Conservation (phyloP, 2,329 filamentous ascomycete species). For the Aspergillus glaucus region DNA sequence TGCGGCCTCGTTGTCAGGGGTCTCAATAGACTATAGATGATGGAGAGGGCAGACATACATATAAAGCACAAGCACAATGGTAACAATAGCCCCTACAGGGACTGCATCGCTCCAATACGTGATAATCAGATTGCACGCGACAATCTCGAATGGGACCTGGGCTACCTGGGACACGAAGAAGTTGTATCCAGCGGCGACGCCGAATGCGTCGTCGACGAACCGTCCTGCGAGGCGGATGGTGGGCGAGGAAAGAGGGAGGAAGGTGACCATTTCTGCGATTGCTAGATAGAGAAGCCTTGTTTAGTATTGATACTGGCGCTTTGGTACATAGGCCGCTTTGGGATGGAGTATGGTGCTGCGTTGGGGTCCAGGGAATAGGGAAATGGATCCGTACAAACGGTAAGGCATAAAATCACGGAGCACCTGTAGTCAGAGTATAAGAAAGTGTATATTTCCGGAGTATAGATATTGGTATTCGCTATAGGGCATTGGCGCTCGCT, state of each 20-base stretch:
- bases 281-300: neutral
- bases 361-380: slow-evolving; percentile 2
- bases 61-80: slow-evolving; percentile 41
- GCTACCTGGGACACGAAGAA: slow-evolving; percentile 48
- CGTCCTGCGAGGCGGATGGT: slow-evolving; percentile 43
- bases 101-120: slow-evolving; percentile 45
- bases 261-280: slow-evolving; percentile 46
- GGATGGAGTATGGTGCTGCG: slow-evolving; percentile 3
- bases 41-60: slow-evolving; percentile 21
- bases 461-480: neutral
- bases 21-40: neutral
- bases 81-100: slow-evolving; percentile 42
- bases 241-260: slow-evolving; percentile 41
- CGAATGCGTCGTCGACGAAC: slow-evolving; percentile 45
- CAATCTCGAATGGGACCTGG: slow-evolving; percentile 48
- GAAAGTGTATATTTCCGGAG: slow-evolving; percentile 13
- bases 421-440: slow-evolving; percentile 36
- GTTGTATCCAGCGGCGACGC: slow-evolving; percentile 44
- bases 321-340: slow-evolving; percentile 7
- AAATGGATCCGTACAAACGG: slow-evolving; percentile 35
- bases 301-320: neutral
- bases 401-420: slow-evolving; percentile 40
- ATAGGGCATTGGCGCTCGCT: neutral
- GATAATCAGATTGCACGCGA: slow-evolving; percentile 46
- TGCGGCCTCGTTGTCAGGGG: slow-evolving; percentile 7